Conservation (phyloP, 805 yeast species). For the Schwanniomyces vanrijiae region DNA sequence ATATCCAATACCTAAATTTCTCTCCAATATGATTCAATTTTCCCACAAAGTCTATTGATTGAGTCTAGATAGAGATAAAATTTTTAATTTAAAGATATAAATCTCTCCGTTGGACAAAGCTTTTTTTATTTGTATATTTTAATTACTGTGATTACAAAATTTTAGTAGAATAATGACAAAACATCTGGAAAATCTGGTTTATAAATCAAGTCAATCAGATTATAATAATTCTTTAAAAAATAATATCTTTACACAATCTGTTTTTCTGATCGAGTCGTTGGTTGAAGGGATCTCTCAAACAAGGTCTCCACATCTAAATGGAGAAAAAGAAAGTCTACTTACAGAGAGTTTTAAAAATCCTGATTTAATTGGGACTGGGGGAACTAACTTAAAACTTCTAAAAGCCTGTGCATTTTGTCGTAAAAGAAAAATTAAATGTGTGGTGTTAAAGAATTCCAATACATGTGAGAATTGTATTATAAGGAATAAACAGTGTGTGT, state of each 20-base stretch:
- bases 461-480: constrained; percentile 15
- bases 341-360: background rate
- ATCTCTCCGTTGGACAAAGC: too few relatives aligned
- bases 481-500: constrained; percentile 14
- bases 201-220: too few relatives aligned
- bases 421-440: constrained; percentile 19
- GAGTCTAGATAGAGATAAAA: too few relatives aligned
- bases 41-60: too few relatives aligned
- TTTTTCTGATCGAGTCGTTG: background rate
- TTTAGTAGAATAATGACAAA: background rate
- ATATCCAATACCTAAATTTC: too few relatives aligned
- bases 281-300: too few relatives aligned
- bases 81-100: too few relatives aligned
- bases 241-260: background rate
- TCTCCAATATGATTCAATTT: too few relatives aligned
- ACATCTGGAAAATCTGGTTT: background rate
- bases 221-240: too few relatives aligned
- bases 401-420: constrained; percentile 21
- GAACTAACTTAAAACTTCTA: constrained; percentile 9
- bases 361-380: background rate
- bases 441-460: constrained; percentile 1
- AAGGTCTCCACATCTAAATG: too few relatives aligned
- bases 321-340: too few relatives aligned
- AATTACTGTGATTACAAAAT: background rate
- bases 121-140: too few relatives aligned